phyloP scores from a whole-genome alignment of 345 rosid species.

The Acer yangbiense region DNA sequence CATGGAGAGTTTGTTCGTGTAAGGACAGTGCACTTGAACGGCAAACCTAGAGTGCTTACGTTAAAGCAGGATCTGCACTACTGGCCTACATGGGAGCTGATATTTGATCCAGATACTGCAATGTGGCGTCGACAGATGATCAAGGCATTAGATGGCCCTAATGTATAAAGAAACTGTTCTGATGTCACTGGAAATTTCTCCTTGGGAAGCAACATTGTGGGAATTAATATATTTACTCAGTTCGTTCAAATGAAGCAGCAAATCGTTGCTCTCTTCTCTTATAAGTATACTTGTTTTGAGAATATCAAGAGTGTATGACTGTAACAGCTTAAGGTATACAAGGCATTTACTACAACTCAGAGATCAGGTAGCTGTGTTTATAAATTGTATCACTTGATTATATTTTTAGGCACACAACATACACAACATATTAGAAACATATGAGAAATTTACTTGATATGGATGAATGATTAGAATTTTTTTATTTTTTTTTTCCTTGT shows the following conservation, averaged over 20 bases:
- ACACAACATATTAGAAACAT: not conserved
- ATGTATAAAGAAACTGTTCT: not conserved
- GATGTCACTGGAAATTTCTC: not conserved
- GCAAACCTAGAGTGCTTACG: conserved; percentile 87
- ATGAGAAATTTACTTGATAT: not conserved
- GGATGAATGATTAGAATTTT: not conserved
- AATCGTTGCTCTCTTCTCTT: no score
- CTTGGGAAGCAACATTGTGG: no score
- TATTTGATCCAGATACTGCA: conserved; percentile 74
- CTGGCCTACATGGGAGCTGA: conserved; percentile 95
- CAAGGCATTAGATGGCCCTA: conserved; percentile 48
- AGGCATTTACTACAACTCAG: not conserved
- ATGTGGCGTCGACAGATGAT: conserved; percentile 70
- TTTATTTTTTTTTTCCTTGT: not conserved
- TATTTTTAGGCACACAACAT: not conserved
- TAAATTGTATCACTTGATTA: not conserved
- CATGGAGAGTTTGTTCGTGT: conserved; percentile 89
- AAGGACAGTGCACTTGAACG: conserved; percentile 78
- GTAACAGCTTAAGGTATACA: not conserved
- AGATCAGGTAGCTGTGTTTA: not conserved
- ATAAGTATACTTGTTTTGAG: not conserved
- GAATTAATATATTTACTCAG: no score
- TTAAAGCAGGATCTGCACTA: conserved; percentile 95
- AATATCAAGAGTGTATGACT: not conserved
- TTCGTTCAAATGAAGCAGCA: no score